Conservation (phyloP, 164 flowering plant genomes). For the Kingdonia uniflora region DNA sequence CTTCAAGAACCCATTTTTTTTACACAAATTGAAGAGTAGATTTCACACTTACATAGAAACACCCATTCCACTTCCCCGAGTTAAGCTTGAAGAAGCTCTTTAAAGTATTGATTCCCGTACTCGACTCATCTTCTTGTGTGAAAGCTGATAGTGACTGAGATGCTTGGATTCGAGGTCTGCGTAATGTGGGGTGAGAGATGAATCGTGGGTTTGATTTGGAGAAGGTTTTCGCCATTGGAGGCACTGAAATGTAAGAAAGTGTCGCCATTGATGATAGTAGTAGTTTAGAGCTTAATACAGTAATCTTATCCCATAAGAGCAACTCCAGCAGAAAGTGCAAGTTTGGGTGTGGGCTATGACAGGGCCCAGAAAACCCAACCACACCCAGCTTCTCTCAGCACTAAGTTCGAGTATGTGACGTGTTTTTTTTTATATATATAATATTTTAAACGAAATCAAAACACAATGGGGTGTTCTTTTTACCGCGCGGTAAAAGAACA, state of each 20-base stretch:
- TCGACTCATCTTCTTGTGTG: slow-evolving; percentile 8
- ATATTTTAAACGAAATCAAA: too few species aligned
- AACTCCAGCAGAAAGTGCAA: too few species aligned
- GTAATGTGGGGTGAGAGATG: not conserved
- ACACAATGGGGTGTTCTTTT: too few species aligned
- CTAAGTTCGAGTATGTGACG: too few species aligned
- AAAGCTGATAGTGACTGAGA: slow-evolving; percentile 15
- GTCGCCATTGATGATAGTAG: slow-evolving; percentile 29
- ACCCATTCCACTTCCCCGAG: slow-evolving; percentile 66
- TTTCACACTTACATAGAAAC: slow-evolving; percentile 39
- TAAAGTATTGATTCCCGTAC: slow-evolving; percentile 42
- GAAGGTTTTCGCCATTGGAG: slow-evolving; percentile 10
- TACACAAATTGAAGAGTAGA: not conserved
- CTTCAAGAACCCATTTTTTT: too few species aligned
- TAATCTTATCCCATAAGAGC: too few species aligned
- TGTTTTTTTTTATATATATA: too few species aligned
- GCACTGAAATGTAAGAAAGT: slow-evolving; percentile 17
- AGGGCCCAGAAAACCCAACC: too few species aligned
- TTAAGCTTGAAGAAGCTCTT: slow-evolving; percentile 56
- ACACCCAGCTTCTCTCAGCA: too few species aligned
- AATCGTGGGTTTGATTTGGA: slow-evolving; percentile 5
- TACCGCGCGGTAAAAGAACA: too few species aligned
- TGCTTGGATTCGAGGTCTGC: slow-evolving; percentile 15
- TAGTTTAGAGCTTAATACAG: too few species aligned
- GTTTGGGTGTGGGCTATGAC: too few species aligned